These are phyloP conservation scores for Calcarisporium arbuscula DNA, from an alignment of 2,329 filamentous ascomycete genomes.

Conservation along the genomic window DNA sequence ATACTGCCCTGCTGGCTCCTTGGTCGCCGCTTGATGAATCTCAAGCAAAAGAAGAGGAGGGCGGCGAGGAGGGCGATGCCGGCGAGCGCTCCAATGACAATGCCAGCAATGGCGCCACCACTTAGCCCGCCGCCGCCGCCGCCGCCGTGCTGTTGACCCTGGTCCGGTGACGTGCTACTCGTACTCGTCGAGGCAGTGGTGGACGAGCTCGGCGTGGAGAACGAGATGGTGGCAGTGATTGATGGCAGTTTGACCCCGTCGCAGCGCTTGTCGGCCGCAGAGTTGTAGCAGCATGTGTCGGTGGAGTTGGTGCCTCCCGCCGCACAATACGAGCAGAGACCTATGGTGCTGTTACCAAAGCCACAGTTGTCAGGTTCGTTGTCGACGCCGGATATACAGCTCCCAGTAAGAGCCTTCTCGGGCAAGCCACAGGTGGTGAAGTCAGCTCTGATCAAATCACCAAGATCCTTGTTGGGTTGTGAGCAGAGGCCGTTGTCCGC, in stretches of 20 bases:
- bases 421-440: constrained; percentile 86
- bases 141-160: too few species aligned
- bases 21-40: constrained; percentile 40
- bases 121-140: constrained; percentile 45
- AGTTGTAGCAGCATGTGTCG: constrained; percentile 87
- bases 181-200: constrained; percentile 17
- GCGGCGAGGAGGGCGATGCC: constrained; percentile 64
- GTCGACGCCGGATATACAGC: constrained; percentile 66
- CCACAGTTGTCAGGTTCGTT: constrained; percentile 90
- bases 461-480: constrained; percentile 56
- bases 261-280: constrained; percentile 69
- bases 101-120: constrained; percentile 85
- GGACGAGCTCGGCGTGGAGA: constrained; percentile 42
- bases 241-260: constrained; percentile 70
- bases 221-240: constrained; percentile 62
- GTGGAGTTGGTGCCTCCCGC: constrained; percentile 83
- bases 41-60: constrained; percentile 62
- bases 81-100: constrained; percentile 73
- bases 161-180: constrained; percentile 15
- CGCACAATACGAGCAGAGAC: constrained; percentile 82
- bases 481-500: constrained; percentile 69
- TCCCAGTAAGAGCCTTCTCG: constrained; percentile 66
- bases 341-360: constrained; percentile 63
- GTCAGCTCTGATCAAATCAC: constrained; percentile 79
- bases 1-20: constrained; percentile 63